phyloP scores from a whole-genome alignment of 768 basidiomycete species.

The Hydnomerulius pinastri region DNA sequence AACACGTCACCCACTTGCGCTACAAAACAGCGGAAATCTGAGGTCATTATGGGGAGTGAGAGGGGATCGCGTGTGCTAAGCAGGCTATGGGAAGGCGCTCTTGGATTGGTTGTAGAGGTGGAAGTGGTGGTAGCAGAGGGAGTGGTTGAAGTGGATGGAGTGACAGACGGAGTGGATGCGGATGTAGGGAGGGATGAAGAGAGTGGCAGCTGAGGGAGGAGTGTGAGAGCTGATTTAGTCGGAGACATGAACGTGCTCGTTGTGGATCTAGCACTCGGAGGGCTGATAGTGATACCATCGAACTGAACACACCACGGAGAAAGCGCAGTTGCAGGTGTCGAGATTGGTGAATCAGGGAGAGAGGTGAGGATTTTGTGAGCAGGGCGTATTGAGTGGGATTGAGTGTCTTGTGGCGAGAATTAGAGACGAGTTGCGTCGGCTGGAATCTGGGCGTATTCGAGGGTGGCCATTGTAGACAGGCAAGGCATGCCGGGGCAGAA shows the following conservation, averaged over 20 bases:
- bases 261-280: slow-evolving; percentile 25
- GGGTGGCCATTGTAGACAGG: slow-evolving; percentile 31
- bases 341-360: slow-evolving; percentile 33
- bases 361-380: slow-evolving; percentile 44
- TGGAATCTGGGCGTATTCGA: slow-evolving; percentile 45
- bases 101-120: no score
- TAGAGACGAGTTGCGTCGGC: slow-evolving; percentile 38
- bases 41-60: slow-evolving; percentile 71
- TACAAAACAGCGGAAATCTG: slow-evolving; percentile 80
- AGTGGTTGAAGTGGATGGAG: neutral
- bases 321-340: slow-evolving; percentile 47
- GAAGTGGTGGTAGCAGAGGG: no score
- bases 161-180: slow-evolving; percentile 10
- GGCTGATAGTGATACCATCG: neutral
- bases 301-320: slow-evolving; percentile 17
- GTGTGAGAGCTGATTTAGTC: slow-evolving; percentile 29
- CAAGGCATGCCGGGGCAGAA: neutral
- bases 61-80: slow-evolving; percentile 64
- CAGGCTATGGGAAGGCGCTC: slow-evolving; percentile 22
- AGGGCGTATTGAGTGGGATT: slow-evolving; percentile 25
- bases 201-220: slow-evolving; percentile 38
- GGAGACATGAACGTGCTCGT: slow-evolving; percentile 24
- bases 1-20: slow-evolving; percentile 73
- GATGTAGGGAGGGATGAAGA: slow-evolving; percentile 19
- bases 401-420: slow-evolving; percentile 17